Base-by-base conservation (phyloP, 805 yeast species). In the Barnettozyma vustinii region DNA sequence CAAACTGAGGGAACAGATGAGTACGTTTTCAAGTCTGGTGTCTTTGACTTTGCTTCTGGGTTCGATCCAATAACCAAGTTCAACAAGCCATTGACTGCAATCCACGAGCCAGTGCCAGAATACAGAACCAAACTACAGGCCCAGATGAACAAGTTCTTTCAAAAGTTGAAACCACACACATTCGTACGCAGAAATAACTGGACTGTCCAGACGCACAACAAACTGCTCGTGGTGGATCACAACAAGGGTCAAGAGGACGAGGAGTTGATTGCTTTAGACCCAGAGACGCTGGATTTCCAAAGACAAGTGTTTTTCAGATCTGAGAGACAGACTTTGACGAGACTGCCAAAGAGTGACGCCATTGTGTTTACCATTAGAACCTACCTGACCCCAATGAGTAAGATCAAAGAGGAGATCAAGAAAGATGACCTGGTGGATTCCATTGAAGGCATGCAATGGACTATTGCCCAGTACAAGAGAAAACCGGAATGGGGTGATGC, bases 71-170 rank as follows among this genome's bases (percentile, higher is more conserved):
- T 72, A 5, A 65, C 60, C 9, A 74, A 77, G 53, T 71, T 77
- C 52, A 69, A 80, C 57, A 64, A 71, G 55, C 80, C 84, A 2
- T 64, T 86, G 37, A 76, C 86, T 0, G 67, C 62, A 42, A 76
- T 86, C 51, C 95, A 86, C 59, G 74, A 67, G 2, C 91, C 91
- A 0, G 91, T 86, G 2, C 95, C 94, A 0, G 77, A 76, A 51
- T 86, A 86, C 57, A 63, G 69, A 46, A 65, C 74, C 19, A 74
- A 79, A 53, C 68, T 86, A 40, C 74, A 77, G 60, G 56, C 71
- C 6, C 77, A 86, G 20, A 86, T 86, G 92, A 79, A 79, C 58
- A 75, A 74, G 55, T 86, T 81, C 60, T 86, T 86, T 62, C 69
- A 71, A 25, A 73, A 79, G 52, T 60, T 85, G 51, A 71, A 73